These are phyloP conservation scores for Dioscorea zingiberensis DNA, from an alignment of 106 monocot genomes.

Conservation along the genomic window DNA sequence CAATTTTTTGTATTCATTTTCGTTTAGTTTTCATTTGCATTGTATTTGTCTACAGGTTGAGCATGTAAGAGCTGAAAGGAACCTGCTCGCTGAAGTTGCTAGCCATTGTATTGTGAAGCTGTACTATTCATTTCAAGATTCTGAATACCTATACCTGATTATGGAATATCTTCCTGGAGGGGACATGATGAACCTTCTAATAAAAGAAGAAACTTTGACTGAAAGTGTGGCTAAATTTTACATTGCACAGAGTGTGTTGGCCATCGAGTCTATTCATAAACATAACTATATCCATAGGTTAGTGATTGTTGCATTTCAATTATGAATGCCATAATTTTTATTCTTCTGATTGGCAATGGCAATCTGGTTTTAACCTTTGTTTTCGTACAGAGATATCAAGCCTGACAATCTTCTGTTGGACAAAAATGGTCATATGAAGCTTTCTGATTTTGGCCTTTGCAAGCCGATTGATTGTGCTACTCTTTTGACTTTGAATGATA, in stretches of 20 bases:
- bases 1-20: too few species aligned
- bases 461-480: slow-evolving; percentile 93
- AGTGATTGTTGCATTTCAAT: not conserved
- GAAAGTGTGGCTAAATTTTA: slow-evolving; percentile 94
- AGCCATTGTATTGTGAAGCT: slow-evolving; percentile 98
- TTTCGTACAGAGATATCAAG: slow-evolving; percentile 82
- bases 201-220: slow-evolving; percentile 91
- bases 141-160: slow-evolving; percentile 84
- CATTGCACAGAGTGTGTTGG: slow-evolving; percentile 88
- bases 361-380: not conserved
- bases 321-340: too few species aligned
- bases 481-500: slow-evolving; percentile 84
- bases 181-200: slow-evolving; percentile 98
- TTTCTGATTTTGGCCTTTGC: slow-evolving; percentile 95
- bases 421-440: slow-evolving; percentile 97
- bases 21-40: too few species aligned
- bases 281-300: slow-evolving; percentile 98
- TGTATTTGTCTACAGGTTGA: slow-evolving; percentile 46
- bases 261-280: slow-evolving; percentile 96
- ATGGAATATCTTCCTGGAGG: slow-evolving; percentile 99
- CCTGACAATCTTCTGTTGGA: slow-evolving; percentile 97
- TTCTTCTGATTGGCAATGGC: too few species aligned
- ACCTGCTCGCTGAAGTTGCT: slow-evolving; percentile 95
- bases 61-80: slow-evolving; percentile 97
- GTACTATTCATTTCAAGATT: slow-evolving; percentile 99